Evolutionary conservation across 805 yeast genomes (phyloP), one percentile per base, ranked within the genome.

Genomic region (Wickerhamiella sergipiensis): DNA sequence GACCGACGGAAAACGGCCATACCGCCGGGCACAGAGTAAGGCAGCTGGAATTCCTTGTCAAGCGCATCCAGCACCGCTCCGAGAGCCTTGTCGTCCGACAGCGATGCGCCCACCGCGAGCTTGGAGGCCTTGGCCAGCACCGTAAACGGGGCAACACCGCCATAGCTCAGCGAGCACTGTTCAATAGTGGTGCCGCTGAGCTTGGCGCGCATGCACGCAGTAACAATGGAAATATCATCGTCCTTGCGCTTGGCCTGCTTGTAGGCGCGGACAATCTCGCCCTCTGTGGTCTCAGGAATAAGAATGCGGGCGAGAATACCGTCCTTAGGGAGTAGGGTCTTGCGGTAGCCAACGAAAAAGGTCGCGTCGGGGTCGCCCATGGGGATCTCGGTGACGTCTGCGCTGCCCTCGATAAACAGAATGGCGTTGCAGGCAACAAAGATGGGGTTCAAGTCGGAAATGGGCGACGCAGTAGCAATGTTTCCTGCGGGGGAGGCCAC

Each of bases 401-500:
- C 19, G 6, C 67, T 54, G 29, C 61, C 62, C 43, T 69, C 68
- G 2, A 69, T 64, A 8, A 68, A 66, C 7, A 73, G 58, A 1
- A 59, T 57, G 5, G 75, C 74, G 51, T 68, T 68, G 24, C 71
- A 67, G 3, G 74, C 68, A 10, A 71, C 73, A 47, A 73, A 60
- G 6, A 72, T 66, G 3, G 77, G 77, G 55, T 73, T 73, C 59
- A 73, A 55, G 56, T 73, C 77, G 1, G 77, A 70, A 52, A 73
- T 73, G 19, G 77, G 77, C 3, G 75, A 70, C 2, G 77, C 77
- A 1, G 77, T 73, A 18, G 72, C 75, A 44, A 73, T 71, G 43
- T 71, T 71, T 39, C 77, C 77, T 0, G 76, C 75, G 1, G 76
- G 72, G 10, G 76, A 72, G 15, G 76, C 77, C 8, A 72, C 76